These are phyloP conservation scores for Fennellomyces sp. DNA, from an alignment of 371 early-diverging fungal species.

Conservation along the genomic window DNA sequence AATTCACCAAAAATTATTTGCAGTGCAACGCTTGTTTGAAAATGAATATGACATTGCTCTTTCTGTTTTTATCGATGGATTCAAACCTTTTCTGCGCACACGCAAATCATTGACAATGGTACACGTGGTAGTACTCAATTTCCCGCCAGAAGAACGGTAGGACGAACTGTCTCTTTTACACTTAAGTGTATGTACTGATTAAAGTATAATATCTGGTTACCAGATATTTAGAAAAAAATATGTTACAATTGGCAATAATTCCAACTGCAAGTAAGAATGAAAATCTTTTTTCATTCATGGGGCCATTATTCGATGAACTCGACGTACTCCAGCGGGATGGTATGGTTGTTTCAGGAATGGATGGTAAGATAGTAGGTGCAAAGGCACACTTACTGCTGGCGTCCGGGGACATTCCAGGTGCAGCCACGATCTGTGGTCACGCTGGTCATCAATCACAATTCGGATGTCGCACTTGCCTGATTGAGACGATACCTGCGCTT, in stretches of 20 bases:
- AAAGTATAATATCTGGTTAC: too few relatives aligned
- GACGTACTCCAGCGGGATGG: neutral
- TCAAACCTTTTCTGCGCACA: neutral
- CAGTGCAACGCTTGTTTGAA: constrained; percentile 3
- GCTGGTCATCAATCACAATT: neutral
- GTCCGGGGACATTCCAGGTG: constrained; percentile 13
- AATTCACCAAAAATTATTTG: neutral
- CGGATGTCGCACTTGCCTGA: constrained; percentile 8
- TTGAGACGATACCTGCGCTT: neutral
- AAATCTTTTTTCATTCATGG: neutral
- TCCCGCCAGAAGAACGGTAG: constrained; percentile 4
- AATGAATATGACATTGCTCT: constrained; percentile 1
- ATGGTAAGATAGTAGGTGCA: neutral
- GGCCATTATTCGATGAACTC: constrained; percentile 1
- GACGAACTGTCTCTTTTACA: too few relatives aligned
- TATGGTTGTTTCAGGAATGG: neutral
- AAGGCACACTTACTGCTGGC: constrained; percentile 5
- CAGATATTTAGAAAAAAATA: constrained; percentile 4
- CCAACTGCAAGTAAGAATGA: neutral
- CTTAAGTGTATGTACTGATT: too few relatives aligned
- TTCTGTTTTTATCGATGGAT: constrained; percentile 8
- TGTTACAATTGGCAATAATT: constrained; percentile 5
- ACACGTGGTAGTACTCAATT: constrained; percentile 1
- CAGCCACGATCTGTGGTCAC: neutral
- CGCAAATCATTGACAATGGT: constrained; percentile 4